Evolutionary conservation across 1,284 basidiomycete genomes (phyloP), one percentile per base, ranked within the genome.

Genomic region (Kwoniella shivajii): DNA sequence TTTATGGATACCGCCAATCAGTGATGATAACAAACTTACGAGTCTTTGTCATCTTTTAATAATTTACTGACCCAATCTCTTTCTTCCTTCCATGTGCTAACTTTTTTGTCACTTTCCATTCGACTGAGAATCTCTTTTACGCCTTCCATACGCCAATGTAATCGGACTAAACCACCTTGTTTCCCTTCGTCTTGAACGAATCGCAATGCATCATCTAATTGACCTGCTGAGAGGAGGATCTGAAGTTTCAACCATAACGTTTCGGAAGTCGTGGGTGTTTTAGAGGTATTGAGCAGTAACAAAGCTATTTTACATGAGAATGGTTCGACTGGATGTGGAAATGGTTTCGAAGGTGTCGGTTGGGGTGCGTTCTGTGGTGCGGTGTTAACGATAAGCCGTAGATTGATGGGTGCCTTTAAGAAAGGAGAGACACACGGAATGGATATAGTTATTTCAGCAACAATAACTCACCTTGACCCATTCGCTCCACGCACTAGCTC

Each of bases 171-270:
- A 43, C 62, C 60, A 0, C 70, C 74, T 16, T 59, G 54, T 6
- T 53, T 45, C 4, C 61, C 66, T 26, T 70, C 61, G 18, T 60
- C 36, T 30, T 56, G 38, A 18, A 67, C 45, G 3, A 65, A 48
- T 20, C 62, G 45, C 20, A 61, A 47, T 1, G 67, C 67, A 27
- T 58, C 68, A 6, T 39, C 51, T 7, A 50, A 48, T 30, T 70
- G 61, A 1, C 65, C 61, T 7, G 62, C 45, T 2, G 68, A 65
- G 0, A 75, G 51, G 7, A 69, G 55, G 24, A 76, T 68, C 41
- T 73, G 70, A 0, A 68, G 47, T 14, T 64, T 62, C 3, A 76
- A 67, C 74, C 74, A 76, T 36, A 75, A 59, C n/a, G 54, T 54
- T 34, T 75, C 72, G 10, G 71, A 57, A 1, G 68, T 63, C 4